Percentiles rank a stretch among this genome's conserved stretches.
phyloP scores from a whole-genome alignment of 805 yeast species.

The Tetrapisispora fleetii region DNA sequence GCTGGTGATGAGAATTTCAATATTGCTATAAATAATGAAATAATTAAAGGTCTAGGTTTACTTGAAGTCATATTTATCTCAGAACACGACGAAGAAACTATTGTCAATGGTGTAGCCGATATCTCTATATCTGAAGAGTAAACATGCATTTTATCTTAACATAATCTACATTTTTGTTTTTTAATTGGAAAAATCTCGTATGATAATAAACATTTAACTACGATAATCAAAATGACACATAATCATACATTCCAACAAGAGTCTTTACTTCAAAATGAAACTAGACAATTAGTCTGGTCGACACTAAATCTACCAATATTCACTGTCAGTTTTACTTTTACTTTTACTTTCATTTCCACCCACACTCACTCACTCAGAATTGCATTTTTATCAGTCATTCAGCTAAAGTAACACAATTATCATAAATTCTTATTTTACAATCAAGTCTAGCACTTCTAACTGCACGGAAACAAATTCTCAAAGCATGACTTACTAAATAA shows the following conservation, averaged over 20 bases:
- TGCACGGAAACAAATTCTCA: neutral
- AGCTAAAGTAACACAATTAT: neutral
- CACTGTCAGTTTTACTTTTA: no score
- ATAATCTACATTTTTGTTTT: no score
- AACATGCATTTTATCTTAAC: neutral
- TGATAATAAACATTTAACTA: no score
- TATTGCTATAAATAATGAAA: slow-evolving; percentile 12
- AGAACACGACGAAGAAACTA: slow-evolving; percentile 15
- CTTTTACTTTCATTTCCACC: no score
- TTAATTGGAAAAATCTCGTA: no score
- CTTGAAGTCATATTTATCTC: slow-evolving; percentile 29
- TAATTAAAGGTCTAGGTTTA: slow-evolving; percentile 25
- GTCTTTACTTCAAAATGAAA: no score
- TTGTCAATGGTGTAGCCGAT: neutral
- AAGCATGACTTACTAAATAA: neutral
- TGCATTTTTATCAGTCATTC: neutral
- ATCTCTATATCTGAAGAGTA: neutral
- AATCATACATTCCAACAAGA: no score
- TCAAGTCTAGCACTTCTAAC: neutral
- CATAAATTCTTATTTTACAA: neutral
- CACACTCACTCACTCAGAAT: neutral
- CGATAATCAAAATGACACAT: neutral
- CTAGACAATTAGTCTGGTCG: neutral
- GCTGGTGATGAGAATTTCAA: slow-evolving; percentile 39
- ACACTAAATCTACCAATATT: neutral